These are phyloP conservation scores for Cinnamomum micranthum DNA, from an alignment of 164 flowering plant species.

Conservation along the genomic window DNA sequence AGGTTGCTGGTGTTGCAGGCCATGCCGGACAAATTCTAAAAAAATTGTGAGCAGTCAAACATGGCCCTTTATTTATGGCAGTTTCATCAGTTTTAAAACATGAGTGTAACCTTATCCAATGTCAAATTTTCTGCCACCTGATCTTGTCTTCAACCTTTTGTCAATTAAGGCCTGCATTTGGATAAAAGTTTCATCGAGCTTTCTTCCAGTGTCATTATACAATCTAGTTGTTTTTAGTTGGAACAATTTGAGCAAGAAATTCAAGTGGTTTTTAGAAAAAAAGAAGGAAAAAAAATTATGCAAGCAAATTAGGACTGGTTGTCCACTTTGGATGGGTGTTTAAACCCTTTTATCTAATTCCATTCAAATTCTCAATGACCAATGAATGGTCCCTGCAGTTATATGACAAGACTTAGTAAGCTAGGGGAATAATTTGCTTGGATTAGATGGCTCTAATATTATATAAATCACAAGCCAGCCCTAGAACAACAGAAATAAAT, in stretches of 20 bases:
- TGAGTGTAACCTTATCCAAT: background rate
- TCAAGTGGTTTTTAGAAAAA: too few species aligned
- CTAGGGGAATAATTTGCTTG: too few species aligned
- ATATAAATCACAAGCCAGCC: too few species aligned
- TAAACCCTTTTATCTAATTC: too few species aligned
- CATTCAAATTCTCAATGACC: too few species aligned
- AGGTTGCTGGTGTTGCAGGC: constrained; percentile 55
- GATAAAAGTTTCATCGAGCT: background rate
- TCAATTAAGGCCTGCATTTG: background rate
- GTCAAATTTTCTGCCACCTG: background rate
- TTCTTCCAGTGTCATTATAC: background rate
- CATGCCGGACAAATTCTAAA: constrained; percentile 43
- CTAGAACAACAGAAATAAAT: too few species aligned
- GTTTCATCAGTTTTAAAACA: background rate
- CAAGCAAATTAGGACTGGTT: too few species aligned
- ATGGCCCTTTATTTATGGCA: background rate
- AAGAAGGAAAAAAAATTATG: too few species aligned
- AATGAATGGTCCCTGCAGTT: too few species aligned
- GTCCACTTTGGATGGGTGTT: too few species aligned
- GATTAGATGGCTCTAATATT: too few species aligned
- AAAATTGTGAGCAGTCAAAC: constrained; percentile 36
- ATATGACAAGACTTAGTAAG: too few species aligned
- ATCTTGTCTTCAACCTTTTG: background rate
- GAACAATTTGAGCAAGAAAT: background rate
- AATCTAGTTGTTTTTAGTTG: background rate